Base-by-base conservation (phyloP, 1,284 basidiomycete species). In the Coniophora puteana region DNA sequence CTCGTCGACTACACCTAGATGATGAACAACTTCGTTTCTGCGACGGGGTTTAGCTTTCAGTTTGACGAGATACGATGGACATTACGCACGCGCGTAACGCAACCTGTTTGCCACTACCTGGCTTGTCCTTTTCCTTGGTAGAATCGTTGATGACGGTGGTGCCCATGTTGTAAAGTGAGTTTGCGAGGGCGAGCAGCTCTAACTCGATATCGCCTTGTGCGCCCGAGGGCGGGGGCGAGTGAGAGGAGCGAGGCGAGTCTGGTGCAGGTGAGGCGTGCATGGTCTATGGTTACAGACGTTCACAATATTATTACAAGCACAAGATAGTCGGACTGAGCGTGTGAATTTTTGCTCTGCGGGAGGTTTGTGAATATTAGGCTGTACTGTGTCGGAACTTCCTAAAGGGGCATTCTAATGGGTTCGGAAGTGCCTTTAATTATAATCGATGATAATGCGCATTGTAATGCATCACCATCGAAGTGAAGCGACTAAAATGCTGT, bases 91-190 rank as follows among this genome's bases (percentile, higher is more conserved):
- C 83, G 55, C 79, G 67, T 36, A 71, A 58, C 8, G 83, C 84
- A 29, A 85, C 83, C 51, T 78, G 82, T 57, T 88, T 88, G 12
- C 73, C 78, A 4, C 72, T 74, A 13, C 72, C 77, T 8, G 74
- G 70, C 46, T 78, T 81, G 51, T 83, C 80, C 38, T 78, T 73
- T 53, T 88, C 85, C 58, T 85, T 87, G 5, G 83, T 84, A 4
- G 81, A 76, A 55, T 89, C 85, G 38, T 79, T 83, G 49, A 88
- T 79, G 12, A 87, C 83, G 0, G 85, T 87, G 5, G 83, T 85
- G 13, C 84, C 85, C 5, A 89, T 67, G 49, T 88, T 85, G 54
- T 88, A 88, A 17, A 89, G 61, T 1, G 80, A 79, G 44, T 83
- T 82, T 12, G 82, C 83, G 8, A 89, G 77, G 0, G 79, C 83